Base-by-base conservation (phyloP, 78 protist species). In the Dictyostelium firmibasis region DNA sequence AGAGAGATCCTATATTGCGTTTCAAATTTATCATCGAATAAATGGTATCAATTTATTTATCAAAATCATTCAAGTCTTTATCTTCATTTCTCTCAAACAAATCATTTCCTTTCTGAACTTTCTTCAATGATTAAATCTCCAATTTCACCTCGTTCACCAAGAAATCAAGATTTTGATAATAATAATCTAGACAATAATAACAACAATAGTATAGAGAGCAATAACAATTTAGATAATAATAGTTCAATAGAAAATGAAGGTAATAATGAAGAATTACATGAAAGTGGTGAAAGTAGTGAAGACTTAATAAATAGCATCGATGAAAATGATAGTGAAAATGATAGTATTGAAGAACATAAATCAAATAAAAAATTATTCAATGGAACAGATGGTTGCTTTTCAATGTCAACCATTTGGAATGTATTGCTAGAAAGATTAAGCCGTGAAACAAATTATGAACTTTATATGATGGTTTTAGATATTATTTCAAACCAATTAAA, bases 41-140 rank as follows among this genome's bases (percentile, higher is more conserved):
- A 81, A 70, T 89, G 86, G 88, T 81, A 89, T 38, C 94, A 89
- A 70, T 79, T 89, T 2, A 47, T 36, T n/a, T 89, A 33, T 70
- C 81, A 31, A 18, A 67, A 70, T n/a, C 10, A 44, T 18, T 77
- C 94, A 11, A 41, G 60, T 31, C 60, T 84, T 20, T 89, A 64
- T 43, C 36, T 89, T 43, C 87, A 89, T 69, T 89, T 85, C 35
- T 78, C 94, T 8, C 29, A 31, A 25, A 69, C 20, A 13, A 89
- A 89, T 69, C 81, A 64, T 4, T 69, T 89, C 36, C 38, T 89
- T 43, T 69, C 38, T 50, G 88, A 89, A 33, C 23, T 89, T 9
- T 89, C 94, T 14, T 69, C 72, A 23, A 67, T 81, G 13, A 33
- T 60, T 18, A 60, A 70, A 31, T 89, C 94, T 23, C 94, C 94